Conservation (phyloP, 1,284 basidiomycete species). For the Phenoliferia sp. region DNA sequence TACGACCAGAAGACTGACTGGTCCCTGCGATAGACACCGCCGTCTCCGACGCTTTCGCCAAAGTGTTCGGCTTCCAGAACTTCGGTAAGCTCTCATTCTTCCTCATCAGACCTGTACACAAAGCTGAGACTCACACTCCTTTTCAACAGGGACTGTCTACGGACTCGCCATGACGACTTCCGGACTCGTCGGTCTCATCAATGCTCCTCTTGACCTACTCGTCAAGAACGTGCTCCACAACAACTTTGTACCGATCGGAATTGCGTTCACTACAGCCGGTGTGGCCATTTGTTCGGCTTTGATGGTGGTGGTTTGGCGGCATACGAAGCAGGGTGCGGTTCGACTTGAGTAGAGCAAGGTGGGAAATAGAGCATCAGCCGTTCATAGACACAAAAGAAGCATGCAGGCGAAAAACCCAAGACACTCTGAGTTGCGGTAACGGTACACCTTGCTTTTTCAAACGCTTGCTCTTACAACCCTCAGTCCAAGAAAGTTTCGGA, state of each 20-base stretch:
- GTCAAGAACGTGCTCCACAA: conserved; percentile 41
- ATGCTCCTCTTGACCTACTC: conserved; percentile 42
- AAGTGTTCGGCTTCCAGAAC: conserved; percentile 37
- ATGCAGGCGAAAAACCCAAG: no score
- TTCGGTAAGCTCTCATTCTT: background rate
- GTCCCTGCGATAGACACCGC: conserved; percentile 39
- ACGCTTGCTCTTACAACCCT: no score
- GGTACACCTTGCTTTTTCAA: no score
- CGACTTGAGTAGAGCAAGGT: background rate
- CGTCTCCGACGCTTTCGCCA: conserved; percentile 37
- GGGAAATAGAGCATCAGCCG: no score
- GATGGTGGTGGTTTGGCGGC: background rate
- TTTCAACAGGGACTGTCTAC: conserved; percentile 27
- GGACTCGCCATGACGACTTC: conserved; percentile 43
- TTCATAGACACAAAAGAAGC: no score
- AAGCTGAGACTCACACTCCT: background rate
- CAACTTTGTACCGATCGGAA: conserved; percentile 39
- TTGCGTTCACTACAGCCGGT: conserved; percentile 36
- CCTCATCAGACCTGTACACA: background rate
- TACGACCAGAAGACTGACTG: conserved; percentile 22
- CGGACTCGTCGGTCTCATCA: conserved; percentile 42
- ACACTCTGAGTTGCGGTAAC: no score
- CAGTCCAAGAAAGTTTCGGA: no score
- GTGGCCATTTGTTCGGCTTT: conserved; percentile 32
- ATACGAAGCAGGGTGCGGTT: background rate